Conservation (phyloP, 495 filamentous ascomycete species). For the Parathielavia hyrcaniae region DNA sequence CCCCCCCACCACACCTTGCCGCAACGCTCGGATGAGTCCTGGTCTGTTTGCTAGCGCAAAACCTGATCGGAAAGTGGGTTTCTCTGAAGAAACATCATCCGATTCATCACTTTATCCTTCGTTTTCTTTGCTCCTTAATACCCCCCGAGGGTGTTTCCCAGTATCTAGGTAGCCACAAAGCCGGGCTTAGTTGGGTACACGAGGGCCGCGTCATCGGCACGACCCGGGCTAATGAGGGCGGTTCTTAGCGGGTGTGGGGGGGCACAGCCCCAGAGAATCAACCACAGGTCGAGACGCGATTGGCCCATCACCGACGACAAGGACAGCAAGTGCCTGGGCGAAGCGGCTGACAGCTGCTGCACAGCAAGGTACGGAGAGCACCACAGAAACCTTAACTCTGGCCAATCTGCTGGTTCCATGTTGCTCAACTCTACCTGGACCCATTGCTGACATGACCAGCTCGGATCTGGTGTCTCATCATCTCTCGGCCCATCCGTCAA, state of each 20-base stretch:
- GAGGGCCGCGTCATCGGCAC: conserved; percentile 20
- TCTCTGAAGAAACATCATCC: too few species aligned
- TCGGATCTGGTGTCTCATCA: too few species aligned
- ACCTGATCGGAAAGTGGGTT: too few species aligned
- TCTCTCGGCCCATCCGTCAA: too few species aligned
- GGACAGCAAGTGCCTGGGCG: background rate
- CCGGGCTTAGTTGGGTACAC: background rate
- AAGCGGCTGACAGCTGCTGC: conserved; percentile 10
- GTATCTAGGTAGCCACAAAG: background rate
- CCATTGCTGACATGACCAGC: background rate
- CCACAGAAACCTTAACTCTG: background rate
- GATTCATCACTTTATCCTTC: too few species aligned
- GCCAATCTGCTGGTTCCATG: background rate
- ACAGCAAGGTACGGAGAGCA: too few species aligned
- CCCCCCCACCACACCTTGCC: too few species aligned
- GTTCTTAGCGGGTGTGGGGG: background rate
- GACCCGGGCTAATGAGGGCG: conserved; percentile 7
- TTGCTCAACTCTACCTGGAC: background rate
- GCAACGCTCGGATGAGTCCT: too few species aligned
- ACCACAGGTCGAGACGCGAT: background rate
- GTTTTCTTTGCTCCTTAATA: too few species aligned
- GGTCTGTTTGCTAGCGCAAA: too few species aligned
- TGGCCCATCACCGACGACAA: background rate
- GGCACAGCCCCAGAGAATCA: conserved; percentile 17
- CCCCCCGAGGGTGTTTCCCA: background rate